These are phyloP conservation scores for Pyrus pyrifolia DNA, from an alignment of 306 rosid species.

Conservation along the genomic window DNA sequence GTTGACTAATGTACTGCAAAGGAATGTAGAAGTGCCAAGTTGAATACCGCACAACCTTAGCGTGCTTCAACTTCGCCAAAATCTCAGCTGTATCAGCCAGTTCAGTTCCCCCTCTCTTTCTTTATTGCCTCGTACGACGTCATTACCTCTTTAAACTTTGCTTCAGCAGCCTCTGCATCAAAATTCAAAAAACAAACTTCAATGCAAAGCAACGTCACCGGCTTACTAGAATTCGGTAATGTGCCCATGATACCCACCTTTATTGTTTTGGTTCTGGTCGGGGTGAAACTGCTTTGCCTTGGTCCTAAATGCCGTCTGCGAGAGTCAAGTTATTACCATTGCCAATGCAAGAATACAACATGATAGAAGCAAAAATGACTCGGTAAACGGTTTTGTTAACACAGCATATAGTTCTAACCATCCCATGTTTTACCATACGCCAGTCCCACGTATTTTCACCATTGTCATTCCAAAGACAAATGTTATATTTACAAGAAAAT, in stretches of 20 bases:
- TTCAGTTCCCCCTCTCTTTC: slow-evolving; percentile 48
- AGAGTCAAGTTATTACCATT: not conserved
- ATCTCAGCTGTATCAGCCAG: not conserved
- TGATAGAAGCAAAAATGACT: not conserved
- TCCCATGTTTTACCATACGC: not conserved
- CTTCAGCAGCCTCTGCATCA: slow-evolving; percentile 80
- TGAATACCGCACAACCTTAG: slow-evolving; percentile 17
- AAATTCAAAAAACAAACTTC: slow-evolving; percentile 1
- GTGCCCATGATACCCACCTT: slow-evolving; percentile 38
- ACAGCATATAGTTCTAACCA: not conserved
- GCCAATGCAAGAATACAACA: not conserved
- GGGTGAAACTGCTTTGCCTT: slow-evolving; percentile 95
- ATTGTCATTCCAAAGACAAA: not conserved
- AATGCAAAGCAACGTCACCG: not conserved
- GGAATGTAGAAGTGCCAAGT: slow-evolving; percentile 3
- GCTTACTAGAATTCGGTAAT: slow-evolving; percentile 6
- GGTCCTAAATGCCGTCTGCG: slow-evolving; percentile 81
- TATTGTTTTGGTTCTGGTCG: slow-evolving; percentile 88
- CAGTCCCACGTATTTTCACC: not conserved
- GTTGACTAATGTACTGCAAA: slow-evolving; percentile 12
- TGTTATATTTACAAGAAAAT: not conserved
- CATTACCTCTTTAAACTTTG: slow-evolving; percentile 94
- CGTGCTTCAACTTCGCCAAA: slow-evolving; percentile 7
- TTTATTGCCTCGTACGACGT: slow-evolving; percentile 87
- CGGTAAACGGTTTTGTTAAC: not conserved